These are phyloP conservation scores for Diplodia scrobiculata DNA, from an alignment of 2,329 filamentous ascomycete genomes.

Conservation along the genomic window DNA sequence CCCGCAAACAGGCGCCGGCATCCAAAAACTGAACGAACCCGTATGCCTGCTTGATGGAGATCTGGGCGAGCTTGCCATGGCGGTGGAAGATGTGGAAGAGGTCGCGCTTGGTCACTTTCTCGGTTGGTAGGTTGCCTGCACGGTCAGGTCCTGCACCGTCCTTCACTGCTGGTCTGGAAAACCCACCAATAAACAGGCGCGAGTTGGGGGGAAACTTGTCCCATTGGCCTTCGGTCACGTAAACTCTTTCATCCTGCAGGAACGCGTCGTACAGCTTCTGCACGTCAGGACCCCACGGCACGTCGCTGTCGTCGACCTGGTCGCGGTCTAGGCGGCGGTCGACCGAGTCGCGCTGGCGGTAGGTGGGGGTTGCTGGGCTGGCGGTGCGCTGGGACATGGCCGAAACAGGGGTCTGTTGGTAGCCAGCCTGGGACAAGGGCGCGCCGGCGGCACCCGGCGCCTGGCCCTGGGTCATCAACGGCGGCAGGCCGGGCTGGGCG, in stretches of 20 bases:
- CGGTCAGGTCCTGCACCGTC: slow-evolving; percentile 20
- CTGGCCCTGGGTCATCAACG: slow-evolving; percentile 34
- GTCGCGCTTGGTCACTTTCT: slow-evolving; percentile 90
- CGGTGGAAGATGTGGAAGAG: slow-evolving; percentile 87
- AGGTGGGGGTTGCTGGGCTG: slow-evolving; percentile 38
- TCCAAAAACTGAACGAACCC: slow-evolving; percentile 95
- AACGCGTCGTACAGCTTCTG: slow-evolving; percentile 73
- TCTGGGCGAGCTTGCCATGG: slow-evolving; percentile 86
- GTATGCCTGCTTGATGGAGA: slow-evolving; percentile 94
- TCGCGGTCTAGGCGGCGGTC: slow-evolving; percentile 35
- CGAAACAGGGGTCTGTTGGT: slow-evolving; percentile 30
- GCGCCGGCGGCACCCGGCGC: slow-evolving; percentile 29
- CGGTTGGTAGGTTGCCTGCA: slow-evolving; percentile 83
- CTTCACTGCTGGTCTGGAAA: slow-evolving; percentile 17
- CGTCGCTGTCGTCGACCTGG: slow-evolving; percentile 50
- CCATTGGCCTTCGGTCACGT: slow-evolving; percentile 78
- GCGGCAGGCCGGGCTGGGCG: slow-evolving; percentile 35
- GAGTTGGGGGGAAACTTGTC: slow-evolving; percentile 77
- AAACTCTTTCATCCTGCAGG: slow-evolving; percentile 69
- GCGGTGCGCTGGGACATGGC: slow-evolving; percentile 35
- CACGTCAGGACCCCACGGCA: slow-evolving; percentile 58
- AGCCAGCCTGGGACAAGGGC: slow-evolving; percentile 22
- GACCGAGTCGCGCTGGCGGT: slow-evolving; percentile 37
- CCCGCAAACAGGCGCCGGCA: slow-evolving; percentile 69
- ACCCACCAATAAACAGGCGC: slow-evolving; percentile 76